phyloP scores from a whole-genome alignment of 768 basidiomycete genomes.

The Podaxis mareebaensis region DNA sequence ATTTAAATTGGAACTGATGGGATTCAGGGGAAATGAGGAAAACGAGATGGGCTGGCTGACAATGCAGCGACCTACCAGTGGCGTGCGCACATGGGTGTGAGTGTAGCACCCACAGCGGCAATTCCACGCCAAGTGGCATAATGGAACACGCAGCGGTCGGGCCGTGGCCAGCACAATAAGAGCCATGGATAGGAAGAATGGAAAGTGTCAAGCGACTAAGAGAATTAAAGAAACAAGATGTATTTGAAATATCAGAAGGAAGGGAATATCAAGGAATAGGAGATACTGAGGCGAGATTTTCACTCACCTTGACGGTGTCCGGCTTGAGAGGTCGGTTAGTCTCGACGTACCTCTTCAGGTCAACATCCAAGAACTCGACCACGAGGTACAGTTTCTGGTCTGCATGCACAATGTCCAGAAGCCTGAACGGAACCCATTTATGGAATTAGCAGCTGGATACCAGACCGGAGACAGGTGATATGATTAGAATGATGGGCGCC shows the following conservation, averaged over 20 bases:
- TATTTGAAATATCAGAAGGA: too few species aligned
- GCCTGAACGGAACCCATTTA: conserved; percentile 42
- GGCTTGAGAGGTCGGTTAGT: conserved; percentile 76
- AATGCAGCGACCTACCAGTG: too few species aligned
- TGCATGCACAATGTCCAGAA: conserved; percentile 94
- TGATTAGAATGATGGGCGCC: conserved; percentile 16
- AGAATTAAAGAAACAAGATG: background rate
- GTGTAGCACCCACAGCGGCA: too few species aligned
- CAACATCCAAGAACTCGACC: conserved; percentile 96
- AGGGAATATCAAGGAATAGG: too few species aligned
- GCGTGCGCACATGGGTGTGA: too few species aligned
- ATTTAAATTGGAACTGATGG: background rate
- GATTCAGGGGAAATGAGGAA: too few species aligned
- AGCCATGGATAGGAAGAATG: background rate
- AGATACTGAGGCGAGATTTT: background rate
- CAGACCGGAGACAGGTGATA: conserved; percentile 8
- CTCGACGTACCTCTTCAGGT: conserved; percentile 97
- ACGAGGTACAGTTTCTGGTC: conserved; percentile 98
- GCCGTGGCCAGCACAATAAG: background rate
- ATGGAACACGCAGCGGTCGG: background rate
- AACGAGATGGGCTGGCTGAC: too few species aligned
- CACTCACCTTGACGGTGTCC: conserved; percentile 78
- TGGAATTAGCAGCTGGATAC: conserved; percentile 8
- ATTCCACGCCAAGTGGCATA: conserved; percentile 6
- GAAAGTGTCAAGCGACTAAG: conserved; percentile 1